Evolutionary conservation across 352 stramenopile species (phyloP), one percentile per base, ranked within the genome.

Genomic region (Pythium rhizo-oryzae): DNA sequence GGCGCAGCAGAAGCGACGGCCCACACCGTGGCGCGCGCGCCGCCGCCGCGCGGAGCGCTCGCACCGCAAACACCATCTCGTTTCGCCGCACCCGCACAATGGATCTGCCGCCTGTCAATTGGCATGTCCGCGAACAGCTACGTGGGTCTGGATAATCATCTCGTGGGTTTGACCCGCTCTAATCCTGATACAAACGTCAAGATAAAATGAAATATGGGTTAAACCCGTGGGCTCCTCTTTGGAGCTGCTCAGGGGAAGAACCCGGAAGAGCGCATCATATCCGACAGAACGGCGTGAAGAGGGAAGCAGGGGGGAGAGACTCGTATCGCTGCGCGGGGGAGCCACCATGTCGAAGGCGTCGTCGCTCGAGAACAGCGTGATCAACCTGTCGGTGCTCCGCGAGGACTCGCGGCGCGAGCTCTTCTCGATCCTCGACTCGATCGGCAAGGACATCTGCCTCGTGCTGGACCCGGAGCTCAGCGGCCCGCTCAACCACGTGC

Each of bases 401-500:
- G 85, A 94, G 72, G 85, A 96, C 70, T 89, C 85, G 49, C 84
- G 86, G 30, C 86, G 85, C 52, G 87, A 94, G 73, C 78, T 96
- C 44, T 93, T 92, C 68, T 87, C 81, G 25, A 93, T 97, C 66
- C 72, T 96, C 56, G 87, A 94, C 72, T 85, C 74, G 5, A 88
- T 91, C 58, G 89, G 89, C 54, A 95, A 93, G 72, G 91, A 97
- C 66, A 90, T 96, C 53, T 92, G 82, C 73, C 85, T 97, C 65
- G 86, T 97, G 65, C 66, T 97, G 59, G 89, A 97, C 67, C 82
- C 85, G 37, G 83, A 91, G 35, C 74, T 97, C 16, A 93, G 81
- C 58, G 86, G 87, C 0, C 85, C 89, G 54, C 77, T 97, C 30
- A 90, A 91, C 59, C 88, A 97, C 69, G 84, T 97, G 57, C 81